phyloP scores from a whole-genome alignment of 352 stramenopile species.

The Phytophthora tubulina region DNA sequence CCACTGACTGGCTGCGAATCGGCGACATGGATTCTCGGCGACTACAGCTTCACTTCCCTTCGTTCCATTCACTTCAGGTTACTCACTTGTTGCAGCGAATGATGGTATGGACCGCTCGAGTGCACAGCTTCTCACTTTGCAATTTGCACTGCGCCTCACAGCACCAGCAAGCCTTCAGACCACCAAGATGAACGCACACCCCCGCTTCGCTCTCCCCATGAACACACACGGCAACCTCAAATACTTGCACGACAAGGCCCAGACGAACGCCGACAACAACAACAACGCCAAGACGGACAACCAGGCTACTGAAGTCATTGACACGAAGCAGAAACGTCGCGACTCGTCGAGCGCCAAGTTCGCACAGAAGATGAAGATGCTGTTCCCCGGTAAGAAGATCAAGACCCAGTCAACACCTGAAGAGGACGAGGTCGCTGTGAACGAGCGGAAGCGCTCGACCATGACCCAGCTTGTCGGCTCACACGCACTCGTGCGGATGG shows the following conservation, averaged over 20 bases:
- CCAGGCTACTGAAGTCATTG: not conserved
- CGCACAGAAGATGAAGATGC: constrained; percentile 31
- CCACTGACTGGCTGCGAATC: not conserved
- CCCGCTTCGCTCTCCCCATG: constrained; percentile 30
- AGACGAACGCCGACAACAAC: not conserved
- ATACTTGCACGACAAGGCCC: constrained; percentile 27
- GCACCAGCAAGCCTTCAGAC: constrained; percentile 2
- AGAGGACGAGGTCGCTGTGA: constrained; percentile 4
- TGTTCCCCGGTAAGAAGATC: constrained; percentile 22
- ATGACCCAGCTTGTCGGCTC: constrained; percentile 25
- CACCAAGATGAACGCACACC: constrained; percentile 31
- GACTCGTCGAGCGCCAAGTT: constrained; percentile 27
- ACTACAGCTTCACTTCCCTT: constrained; percentile 12
- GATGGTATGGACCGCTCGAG: not conserved
- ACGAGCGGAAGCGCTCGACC: constrained; percentile 32
- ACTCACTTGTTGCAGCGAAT: not conserved
- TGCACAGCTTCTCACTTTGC: constrained; percentile 18
- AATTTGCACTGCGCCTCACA: constrained; percentile 17
- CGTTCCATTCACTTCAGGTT: constrained; percentile 4
- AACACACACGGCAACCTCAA: constrained; percentile 37
- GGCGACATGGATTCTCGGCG: not conserved
- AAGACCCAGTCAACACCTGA: constrained; percentile 2
- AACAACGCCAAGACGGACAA: constrained; percentile 16
- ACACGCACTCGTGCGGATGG: constrained; percentile 27
- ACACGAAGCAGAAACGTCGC: not conserved